Percentiles rank a stretch among this genome's conserved stretches.
phyloP scores from a whole-genome alignment of 1,139 yeast species.

The Pichia sp. region DNA sequence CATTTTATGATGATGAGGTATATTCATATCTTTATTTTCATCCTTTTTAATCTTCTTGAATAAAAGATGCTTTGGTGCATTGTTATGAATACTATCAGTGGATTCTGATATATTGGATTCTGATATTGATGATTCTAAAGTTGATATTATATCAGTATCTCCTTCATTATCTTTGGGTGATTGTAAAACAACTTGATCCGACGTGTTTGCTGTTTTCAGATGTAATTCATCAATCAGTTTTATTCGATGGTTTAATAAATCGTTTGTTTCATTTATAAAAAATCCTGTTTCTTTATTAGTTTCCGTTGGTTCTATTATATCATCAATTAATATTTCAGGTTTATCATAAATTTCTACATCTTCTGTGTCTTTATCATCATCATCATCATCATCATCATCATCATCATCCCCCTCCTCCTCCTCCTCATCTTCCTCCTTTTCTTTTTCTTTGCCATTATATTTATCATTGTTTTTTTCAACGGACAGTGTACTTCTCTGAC shows the following conservation, averaged over 20 bases:
- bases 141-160: background rate
- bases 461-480: too few relatives aligned
- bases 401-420: background rate
- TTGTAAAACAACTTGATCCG: background rate
- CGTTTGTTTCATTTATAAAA: constrained; percentile 8
- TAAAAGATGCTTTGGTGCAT: background rate
- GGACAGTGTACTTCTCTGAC: background rate
- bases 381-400: background rate
- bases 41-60: background rate
- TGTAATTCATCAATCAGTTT: constrained; percentile 12
- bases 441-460: too few relatives aligned
- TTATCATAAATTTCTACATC: too few relatives aligned
- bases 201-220: background rate
- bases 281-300: background rate
- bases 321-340: too few relatives aligned
- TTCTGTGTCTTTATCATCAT: background rate
- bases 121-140: background rate
- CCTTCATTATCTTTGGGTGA: background rate
- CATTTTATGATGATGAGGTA: background rate
- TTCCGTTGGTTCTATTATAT: too few relatives aligned
- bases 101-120: background rate
- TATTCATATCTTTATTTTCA: background rate
- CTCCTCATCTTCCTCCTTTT: background rate
- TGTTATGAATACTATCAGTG: too few relatives aligned
- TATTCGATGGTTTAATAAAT: constrained; percentile 9